Evolutionary conservation across 2,329 filamentous ascomycete species (phyloP), one percentile per base, ranked within the genome.

Genomic region (Byssoonygena ceratinophila): DNA sequence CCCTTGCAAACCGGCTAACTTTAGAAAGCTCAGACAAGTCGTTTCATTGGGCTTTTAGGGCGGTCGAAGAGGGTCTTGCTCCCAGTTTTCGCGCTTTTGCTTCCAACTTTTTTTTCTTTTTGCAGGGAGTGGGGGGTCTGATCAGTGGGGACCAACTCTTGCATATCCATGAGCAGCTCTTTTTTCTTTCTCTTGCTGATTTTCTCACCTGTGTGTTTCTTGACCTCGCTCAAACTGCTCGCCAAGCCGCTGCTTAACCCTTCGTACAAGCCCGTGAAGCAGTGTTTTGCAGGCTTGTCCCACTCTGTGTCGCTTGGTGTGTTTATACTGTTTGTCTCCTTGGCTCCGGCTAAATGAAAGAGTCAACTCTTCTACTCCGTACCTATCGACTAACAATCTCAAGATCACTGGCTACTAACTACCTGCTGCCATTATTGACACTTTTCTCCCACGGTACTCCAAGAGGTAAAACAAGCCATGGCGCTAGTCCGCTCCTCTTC

Each of bases 101-200:
- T 50, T 50, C 47, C 47, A 50, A 50, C 37, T 50, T 50, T 50
- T 50, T n/a, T 23, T n/a, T 12, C 14, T 44, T 22, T 14, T 2
- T 23, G 39, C 32, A 34, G 32, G 32, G 32, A 34, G n/a, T n/a
- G 31, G 23, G 23, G 40, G 47, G 37, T 50, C 25, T 22, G 47
- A 50, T 50, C 47, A 50, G 47, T 50, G 47, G 47, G 23, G 18
- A 27, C 34, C n/a, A 9, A 4, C 27, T 29, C n/a, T n/a, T n/a
- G n/a, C n/a, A 9, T 9, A 29, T 29, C 9, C 32, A 36, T 36
- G 32, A 36, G 12, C 32, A 29, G 27, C 27, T 9, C 27, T 4
- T 29, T 29, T 29, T n/a, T n/a, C n/a, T n/a, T n/a, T n/a, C n/a
- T n/a, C n/a, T n/a, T n/a, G n/a, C n/a, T n/a, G n/a, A n/a, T n/a